Evolutionary conservation across 192 early-diverging fungal genomes (phyloP).

Genomic region (Coemansia sp.): DNA sequence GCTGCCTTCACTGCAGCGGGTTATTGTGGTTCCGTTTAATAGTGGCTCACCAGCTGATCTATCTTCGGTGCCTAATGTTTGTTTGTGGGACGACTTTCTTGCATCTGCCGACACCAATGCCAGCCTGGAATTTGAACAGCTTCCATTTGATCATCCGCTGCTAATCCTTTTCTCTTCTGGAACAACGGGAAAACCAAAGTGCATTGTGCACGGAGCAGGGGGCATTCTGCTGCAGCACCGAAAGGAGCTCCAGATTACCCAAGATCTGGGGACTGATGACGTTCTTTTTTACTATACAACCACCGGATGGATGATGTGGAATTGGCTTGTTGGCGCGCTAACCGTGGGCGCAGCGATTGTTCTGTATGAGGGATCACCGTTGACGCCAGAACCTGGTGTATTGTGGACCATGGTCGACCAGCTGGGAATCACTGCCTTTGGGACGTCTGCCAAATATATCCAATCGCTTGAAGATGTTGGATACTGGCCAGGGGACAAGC

Average conservation of each 20-base stretch:
- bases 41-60: constrained; percentile 20
- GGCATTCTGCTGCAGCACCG: constrained; percentile 89
- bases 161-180: constrained; percentile 93
- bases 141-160: constrained; percentile 88
- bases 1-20: constrained; percentile 67
- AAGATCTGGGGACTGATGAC: constrained; percentile 70
- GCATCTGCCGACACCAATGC: constrained; percentile 25
- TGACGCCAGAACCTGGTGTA: constrained; percentile 72
- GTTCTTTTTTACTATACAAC: constrained; percentile 88
- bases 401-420: constrained; percentile 81
- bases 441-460: constrained; percentile 94
- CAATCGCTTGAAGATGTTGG: constrained; percentile 78
- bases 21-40: constrained; percentile 80
- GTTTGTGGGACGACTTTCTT: constrained; percentile 61
- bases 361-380: constrained; percentile 91
- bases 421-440: constrained; percentile 81
- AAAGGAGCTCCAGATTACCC: constrained; percentile 92
- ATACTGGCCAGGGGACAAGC: constrained; percentile 62
- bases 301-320: constrained; percentile 99
- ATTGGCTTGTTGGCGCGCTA: constrained; percentile 90
- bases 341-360: constrained; percentile 76
- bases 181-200: constrained; percentile 94
- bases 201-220: constrained; percentile 90
- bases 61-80: constrained; percentile 28
- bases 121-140: constrained; percentile 71